phyloP scores from a whole-genome alignment of 108 stramenopile species.

The Aurantiochytrium sp. region DNA sequence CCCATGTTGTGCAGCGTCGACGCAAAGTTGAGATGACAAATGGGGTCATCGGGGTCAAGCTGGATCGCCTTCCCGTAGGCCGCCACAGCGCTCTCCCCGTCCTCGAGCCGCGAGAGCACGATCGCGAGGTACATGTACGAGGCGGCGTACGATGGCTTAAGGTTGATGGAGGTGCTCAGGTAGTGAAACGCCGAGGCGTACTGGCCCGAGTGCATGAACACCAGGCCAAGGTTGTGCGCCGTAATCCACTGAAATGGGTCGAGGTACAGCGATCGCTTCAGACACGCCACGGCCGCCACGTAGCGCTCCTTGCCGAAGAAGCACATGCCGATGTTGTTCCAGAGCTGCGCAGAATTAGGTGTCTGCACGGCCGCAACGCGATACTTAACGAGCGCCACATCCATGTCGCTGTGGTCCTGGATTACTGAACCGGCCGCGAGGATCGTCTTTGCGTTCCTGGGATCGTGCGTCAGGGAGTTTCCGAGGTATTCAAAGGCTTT shows the following conservation, averaged over 20 bases:
- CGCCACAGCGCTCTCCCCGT: constrained; percentile 54
- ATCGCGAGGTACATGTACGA: constrained; percentile 58
- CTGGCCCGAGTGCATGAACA: constrained; percentile 55
- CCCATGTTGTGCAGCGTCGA: constrained; percentile 40
- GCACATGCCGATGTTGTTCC: constrained; percentile 72
- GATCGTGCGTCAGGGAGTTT: constrained; percentile 57
- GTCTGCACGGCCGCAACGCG: constrained; percentile 59
- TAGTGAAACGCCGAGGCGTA: constrained; percentile 65
- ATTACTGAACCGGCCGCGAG: constrained; percentile 65
- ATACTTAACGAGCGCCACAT: constrained; percentile 66
- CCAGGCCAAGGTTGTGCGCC: constrained; percentile 59
- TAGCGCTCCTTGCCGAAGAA: constrained; percentile 61
- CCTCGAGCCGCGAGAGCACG: constrained; percentile 52
- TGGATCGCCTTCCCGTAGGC: constrained; percentile 55
- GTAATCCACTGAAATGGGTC: constrained; percentile 68
- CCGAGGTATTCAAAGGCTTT: constrained; percentile 63
- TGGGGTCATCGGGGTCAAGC: constrained; percentile 41
- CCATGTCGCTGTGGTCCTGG: constrained; percentile 62
- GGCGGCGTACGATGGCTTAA: constrained; percentile 33
- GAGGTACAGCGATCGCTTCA: constrained; percentile 62
- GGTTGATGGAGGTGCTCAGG: constrained; percentile 42
- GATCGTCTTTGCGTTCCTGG: constrained; percentile 57
- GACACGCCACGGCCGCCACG: constrained; percentile 59
- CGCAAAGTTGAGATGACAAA: constrained; percentile 60
- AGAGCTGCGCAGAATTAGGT: constrained; percentile 63